Conservation (phyloP, 352 stramenopile species). For the Phytophthora vignae region DNA sequence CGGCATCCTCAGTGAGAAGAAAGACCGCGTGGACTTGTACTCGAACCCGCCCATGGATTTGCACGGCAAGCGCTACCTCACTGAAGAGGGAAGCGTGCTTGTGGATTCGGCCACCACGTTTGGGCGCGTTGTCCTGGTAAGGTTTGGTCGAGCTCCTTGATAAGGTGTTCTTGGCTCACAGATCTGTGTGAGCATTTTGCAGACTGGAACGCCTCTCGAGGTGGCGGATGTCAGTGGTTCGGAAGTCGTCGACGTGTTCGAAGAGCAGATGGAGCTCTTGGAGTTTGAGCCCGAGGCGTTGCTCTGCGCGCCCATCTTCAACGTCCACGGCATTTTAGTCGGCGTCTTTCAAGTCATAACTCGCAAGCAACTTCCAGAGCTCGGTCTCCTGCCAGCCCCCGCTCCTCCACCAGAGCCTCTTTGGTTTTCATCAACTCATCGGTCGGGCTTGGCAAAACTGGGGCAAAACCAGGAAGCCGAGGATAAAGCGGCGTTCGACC, state of each 20-base stretch:
- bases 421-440: slow-evolving; percentile 23
- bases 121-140: slow-evolving; percentile 71
- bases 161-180: neutral
- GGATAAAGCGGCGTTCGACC: slow-evolving; percentile 33
- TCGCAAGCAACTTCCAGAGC: slow-evolving; percentile 34
- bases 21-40: slow-evolving; percentile 64
- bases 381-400: slow-evolving; percentile 7
- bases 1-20: slow-evolving; percentile 70
- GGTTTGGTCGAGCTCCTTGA: neutral
- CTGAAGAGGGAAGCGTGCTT: slow-evolving; percentile 57
- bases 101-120: slow-evolving; percentile 75
- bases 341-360: slow-evolving; percentile 75
- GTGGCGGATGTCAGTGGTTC: slow-evolving; percentile 59
- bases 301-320: slow-evolving; percentile 67
- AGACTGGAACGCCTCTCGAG: slow-evolving; percentile 68
- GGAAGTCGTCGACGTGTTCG: slow-evolving; percentile 67
- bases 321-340: slow-evolving; percentile 66
- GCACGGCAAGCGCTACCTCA: slow-evolving; percentile 51
- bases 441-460: slow-evolving; percentile 23
- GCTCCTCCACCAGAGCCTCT: slow-evolving; percentile 12
- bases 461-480: slow-evolving; percentile 22
- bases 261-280: slow-evolving; percentile 72
- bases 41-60: slow-evolving; percentile 67
- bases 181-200: slow-evolving; percentile 5
- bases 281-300: slow-evolving; percentile 70